These are phyloP conservation scores for Kwoniella heveanensis DNA, from an alignment of 768 basidiomycete species.

Conservation along the genomic window DNA sequence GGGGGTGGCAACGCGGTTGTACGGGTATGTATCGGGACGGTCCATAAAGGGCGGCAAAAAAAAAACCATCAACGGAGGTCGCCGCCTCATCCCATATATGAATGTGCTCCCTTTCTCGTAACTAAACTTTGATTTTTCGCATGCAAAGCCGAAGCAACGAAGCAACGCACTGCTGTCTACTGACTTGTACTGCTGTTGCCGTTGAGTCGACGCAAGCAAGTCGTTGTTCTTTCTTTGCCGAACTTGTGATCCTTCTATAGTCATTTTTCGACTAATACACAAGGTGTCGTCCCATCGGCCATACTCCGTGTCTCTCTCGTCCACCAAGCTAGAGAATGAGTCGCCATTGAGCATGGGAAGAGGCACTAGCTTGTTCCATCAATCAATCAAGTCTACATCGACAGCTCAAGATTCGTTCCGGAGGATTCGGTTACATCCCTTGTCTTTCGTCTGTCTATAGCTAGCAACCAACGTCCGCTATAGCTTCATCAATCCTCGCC, in stretches of 20 bases:
- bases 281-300: background rate
- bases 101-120: no score
- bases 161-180: no score
- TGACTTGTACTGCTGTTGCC: background rate
- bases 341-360: background rate
- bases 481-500: background rate
- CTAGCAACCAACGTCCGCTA: no score
- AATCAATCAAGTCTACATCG: background rate
- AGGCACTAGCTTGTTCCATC: background rate
- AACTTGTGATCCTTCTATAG: background rate
- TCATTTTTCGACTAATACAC: background rate
- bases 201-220: conserved; percentile 2
- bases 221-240: background rate
- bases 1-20: background rate
- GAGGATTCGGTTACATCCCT: background rate
- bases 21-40: no score
- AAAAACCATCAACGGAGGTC: no score
- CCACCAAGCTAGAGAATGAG: background rate
- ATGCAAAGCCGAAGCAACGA: no score
- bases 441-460: no score
- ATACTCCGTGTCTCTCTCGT: background rate
- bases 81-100: no score
- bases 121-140: background rate
- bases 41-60: background rate
- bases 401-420: background rate